Evolutionary conservation across 1,284 basidiomycete species (phyloP).

Genomic region (Ceratobasidium sp.): DNA sequence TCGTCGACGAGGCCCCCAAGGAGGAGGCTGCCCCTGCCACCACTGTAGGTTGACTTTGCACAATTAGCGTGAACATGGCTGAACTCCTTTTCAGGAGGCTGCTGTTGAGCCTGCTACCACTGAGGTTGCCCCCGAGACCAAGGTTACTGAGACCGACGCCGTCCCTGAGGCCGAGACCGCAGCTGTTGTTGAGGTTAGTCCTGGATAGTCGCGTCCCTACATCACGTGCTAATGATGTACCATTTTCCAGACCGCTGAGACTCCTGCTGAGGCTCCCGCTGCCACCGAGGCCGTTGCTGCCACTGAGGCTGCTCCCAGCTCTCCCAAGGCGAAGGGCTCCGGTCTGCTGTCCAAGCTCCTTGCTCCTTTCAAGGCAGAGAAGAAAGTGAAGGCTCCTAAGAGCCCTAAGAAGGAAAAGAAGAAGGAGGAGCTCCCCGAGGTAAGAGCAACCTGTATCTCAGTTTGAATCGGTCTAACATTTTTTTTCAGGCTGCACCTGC

Average conservation of each 20-base stretch:
- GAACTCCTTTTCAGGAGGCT: conserved; percentile 31
- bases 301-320: conserved; percentile 36
- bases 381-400: conserved; percentile 65
- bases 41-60: conserved; percentile 26
- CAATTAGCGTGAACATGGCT: neutral
- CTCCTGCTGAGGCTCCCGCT: conserved; percentile 55
- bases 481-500: conserved; percentile 47
- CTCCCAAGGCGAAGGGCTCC: conserved; percentile 58
- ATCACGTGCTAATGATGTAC: conserved; percentile 48
- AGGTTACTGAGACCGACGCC: conserved; percentile 42
- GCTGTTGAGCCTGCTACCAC: conserved; percentile 40
- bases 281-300: conserved; percentile 48
- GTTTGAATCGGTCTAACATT: neutral
- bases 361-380: conserved; percentile 70
- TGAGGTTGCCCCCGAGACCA: conserved; percentile 48
- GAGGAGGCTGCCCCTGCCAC: conserved; percentile 36
- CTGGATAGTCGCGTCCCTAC: neutral
- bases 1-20: conserved; percentile 53
- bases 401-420: conserved; percentile 58
- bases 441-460: neutral
- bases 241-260: conserved; percentile 17
- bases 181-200: conserved; percentile 49
- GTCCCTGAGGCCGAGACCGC: conserved; percentile 46
- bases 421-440: conserved; percentile 41
- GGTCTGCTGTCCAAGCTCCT: conserved; percentile 74